Percentiles rank a stretch among this genome's conserved stretches.
Conservation (phyloP, 108 stramenopile genomes). For the Ochromonas danica region DNA sequence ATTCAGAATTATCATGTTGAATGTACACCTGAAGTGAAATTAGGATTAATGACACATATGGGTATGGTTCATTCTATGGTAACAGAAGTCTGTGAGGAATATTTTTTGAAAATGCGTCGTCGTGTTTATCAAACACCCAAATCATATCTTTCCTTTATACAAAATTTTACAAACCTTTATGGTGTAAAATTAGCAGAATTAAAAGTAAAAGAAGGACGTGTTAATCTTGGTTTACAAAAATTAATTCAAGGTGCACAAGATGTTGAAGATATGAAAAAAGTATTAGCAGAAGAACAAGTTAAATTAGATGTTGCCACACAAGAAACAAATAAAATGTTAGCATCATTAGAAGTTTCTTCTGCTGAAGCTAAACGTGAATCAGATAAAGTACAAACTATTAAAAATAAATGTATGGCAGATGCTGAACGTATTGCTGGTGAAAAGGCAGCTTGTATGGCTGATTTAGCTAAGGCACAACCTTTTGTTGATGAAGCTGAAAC, state of each 20-base stretch:
- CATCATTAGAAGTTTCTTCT: conserved; percentile 68
- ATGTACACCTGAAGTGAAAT: conserved; percentile 66
- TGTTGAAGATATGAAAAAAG: conserved; percentile 77
- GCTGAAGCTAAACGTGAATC: conserved; percentile 77
- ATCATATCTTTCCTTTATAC: conserved; percentile 78
- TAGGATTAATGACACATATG: conserved; percentile 73
- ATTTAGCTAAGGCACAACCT: conserved; percentile 82
- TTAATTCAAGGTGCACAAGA: conserved; percentile 79
- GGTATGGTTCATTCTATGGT: conserved; percentile 80
- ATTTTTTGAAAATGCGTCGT: conserved; percentile 72
- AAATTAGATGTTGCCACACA: conserved; percentile 75
- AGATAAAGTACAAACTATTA: conserved; percentile 73
- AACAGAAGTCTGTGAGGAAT: conserved; percentile 76
- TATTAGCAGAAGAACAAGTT: conserved; percentile 73
- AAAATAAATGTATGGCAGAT: conserved; percentile 74
- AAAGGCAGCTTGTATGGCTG: conserved; percentile 69
- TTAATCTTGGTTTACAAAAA: conserved; percentile 77
- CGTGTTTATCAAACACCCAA: conserved; percentile 85
- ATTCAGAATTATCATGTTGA: conserved; percentile 72
- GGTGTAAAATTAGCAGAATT: conserved; percentile 68
- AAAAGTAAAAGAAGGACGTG: conserved; percentile 75
- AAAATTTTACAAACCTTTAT: conserved; percentile 76
- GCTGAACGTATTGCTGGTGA: conserved; percentile 71
- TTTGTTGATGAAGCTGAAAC: conserved; percentile 80
- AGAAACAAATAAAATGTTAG: conserved; percentile 79